Percentiles rank a stretch among this genome's conserved stretches.
Conservation (phyloP, 2,329 filamentous ascomycete genomes). For the Aspergillus persii region DNA sequence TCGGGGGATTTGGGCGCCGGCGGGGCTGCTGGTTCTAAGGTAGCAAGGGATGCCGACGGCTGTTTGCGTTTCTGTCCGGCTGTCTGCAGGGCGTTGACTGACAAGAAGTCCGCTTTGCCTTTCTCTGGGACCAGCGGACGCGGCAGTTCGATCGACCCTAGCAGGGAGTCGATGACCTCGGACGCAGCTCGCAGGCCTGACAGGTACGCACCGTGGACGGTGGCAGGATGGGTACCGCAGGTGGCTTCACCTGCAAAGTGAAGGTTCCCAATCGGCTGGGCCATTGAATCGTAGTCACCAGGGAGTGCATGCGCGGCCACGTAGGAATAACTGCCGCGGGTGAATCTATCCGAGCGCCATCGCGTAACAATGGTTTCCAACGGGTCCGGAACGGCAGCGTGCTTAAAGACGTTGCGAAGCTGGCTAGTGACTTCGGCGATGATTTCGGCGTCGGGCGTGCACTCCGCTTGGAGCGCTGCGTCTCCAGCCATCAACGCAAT, state of each 20-base stretch:
- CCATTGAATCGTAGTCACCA: slow-evolving; percentile 92
- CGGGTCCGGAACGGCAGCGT: slow-evolving; percentile 67
- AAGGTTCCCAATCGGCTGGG: slow-evolving; percentile 76
- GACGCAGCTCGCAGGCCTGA: slow-evolving; percentile 87
- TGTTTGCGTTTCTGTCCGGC: slow-evolving; percentile 26
- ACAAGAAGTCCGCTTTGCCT: slow-evolving; percentile 38
- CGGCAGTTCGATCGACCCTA: slow-evolving; percentile 77
- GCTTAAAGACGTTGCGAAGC: slow-evolving; percentile 70
- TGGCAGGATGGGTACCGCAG: slow-evolving; percentile 91
- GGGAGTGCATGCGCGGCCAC: slow-evolving; percentile 77
- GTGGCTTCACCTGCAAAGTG: slow-evolving; percentile 97
- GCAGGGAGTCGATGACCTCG: slow-evolving; percentile 75
- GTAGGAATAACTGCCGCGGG: slow-evolving; percentile 93
- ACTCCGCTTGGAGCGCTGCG: slow-evolving; percentile 84
- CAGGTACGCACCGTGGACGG: slow-evolving; percentile 93
- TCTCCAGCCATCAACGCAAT: slow-evolving; percentile 95
- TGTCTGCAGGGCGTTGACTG: slow-evolving; percentile 17
- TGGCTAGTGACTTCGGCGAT: slow-evolving; percentile 77
- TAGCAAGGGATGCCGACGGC: slow-evolving; percentile 3
- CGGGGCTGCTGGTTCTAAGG: slow-evolving; percentile 8
- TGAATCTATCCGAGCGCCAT: slow-evolving; percentile 88
- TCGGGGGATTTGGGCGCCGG: slow-evolving; percentile 18
- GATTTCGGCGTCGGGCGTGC: slow-evolving; percentile 69
- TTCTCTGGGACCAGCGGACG: slow-evolving; percentile 69
- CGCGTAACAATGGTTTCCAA: slow-evolving; percentile 85